Base-by-base conservation (phyloP, 176 grass and related monocot genomes). In the Lolium rigidum region DNA sequence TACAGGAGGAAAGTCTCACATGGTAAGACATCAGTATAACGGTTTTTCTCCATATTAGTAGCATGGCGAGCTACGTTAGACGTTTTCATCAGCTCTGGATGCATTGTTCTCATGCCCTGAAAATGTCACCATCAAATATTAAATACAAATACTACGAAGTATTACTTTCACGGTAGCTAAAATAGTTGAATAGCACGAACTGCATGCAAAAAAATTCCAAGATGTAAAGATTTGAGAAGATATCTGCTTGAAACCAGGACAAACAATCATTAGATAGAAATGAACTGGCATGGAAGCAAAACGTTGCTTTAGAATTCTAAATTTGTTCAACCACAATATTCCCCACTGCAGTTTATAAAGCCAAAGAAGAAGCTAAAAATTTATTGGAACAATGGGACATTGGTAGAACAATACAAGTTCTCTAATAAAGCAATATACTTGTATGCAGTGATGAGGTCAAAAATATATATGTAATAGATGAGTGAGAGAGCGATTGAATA, bases 11-110 rank as follows among this genome's bases (percentile, higher is more conserved):
- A 61, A 41, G 46, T 41, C 91, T 89, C 91, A 98, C 94, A 96
- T 86, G 97, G 97, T 71, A 96, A 85, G 54, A 98, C 71, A 88
- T 96, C 88, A 47, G 92, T 77, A 83, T 98, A 98, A 56, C 97
- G 88, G 71, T 98, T 98, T 80, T 94, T 96, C 13, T 6, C 63
- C 79, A 91, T 85, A 77, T 98, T 98, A 57, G 52, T 76, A 88
- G 86, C 58, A 57, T 86, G 68, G 58, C 82, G 84, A 86, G 97
- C 94, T 46, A 83, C 90, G 60, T 20, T 88, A 47, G 85, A 88
- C 51, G 16, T 76, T 76, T 61, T 76, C n/a, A 9, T 26, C 50
- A 46, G 16, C 38, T 83, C 86, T 4, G 64, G 28, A 25, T 71
- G 12, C 14, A 71, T 73, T 18, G 51, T 58, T 81, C 26, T 48